Conservation (phyloP, 2,329 filamentous ascomycete species). For the Arthrobotrys sphaeroides region DNA sequence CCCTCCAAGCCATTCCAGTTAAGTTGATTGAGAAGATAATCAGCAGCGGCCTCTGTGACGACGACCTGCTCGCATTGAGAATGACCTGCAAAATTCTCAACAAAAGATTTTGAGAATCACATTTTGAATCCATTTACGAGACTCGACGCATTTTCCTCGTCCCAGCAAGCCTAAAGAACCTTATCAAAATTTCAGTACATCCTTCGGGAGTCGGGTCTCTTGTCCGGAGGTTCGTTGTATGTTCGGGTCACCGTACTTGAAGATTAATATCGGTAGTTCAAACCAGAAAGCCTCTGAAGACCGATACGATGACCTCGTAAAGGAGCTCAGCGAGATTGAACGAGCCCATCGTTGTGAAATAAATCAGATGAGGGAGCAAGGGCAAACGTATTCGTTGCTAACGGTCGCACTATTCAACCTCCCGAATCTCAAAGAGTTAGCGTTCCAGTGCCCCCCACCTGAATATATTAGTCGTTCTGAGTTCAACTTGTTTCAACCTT, state of each 20-base stretch:
- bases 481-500: not conserved
- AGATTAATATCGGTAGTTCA: too few relatives aligned
- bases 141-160: conserved; percentile 3
- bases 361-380: too few relatives aligned
- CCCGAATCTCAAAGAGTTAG: not conserved
- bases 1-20: not conserved
- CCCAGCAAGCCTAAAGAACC: conserved; percentile 14
- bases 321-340: too few relatives aligned
- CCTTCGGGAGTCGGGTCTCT: not conserved
- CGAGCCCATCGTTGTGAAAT: too few relatives aligned
- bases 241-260: too few relatives aligned
- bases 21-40: not conserved
- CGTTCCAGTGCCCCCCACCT: not conserved
- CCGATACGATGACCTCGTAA: too few relatives aligned
- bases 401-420: not conserved
- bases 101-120: not conserved
- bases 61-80: conserved; percentile 13
- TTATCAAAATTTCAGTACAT: conserved; percentile 8
- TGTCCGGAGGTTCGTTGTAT: not conserved
- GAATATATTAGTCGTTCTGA: not conserved
- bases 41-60: conserved; percentile 1
- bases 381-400: not conserved
- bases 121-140: conserved; percentile 3
- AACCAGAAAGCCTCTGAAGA: too few relatives aligned
- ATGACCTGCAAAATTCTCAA: conserved; percentile 21